Base-by-base conservation (phyloP, 106 monocot genomes). In the Chionographis japonica region DNA sequence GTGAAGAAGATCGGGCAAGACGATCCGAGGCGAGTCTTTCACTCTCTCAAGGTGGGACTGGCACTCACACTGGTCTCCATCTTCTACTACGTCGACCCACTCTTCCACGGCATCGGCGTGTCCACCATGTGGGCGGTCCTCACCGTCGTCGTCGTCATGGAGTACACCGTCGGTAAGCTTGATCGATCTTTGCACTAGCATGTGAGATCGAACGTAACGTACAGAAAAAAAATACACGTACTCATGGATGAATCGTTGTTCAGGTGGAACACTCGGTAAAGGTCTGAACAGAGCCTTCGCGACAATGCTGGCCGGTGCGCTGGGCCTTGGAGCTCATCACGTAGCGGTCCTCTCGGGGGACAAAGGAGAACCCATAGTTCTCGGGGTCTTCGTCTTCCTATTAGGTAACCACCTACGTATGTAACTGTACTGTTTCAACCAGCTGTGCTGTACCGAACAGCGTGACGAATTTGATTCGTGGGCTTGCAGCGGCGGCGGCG, bases 111-210 rank as follows among this genome's bases (percentile, higher is more conserved):
- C 15, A 79, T 85, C 37, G 89, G 85, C 0, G 43, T 61, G 1
- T 83, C 89, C 8, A 37, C 82, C 56, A 79, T 90, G 68, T 90
- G 89, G 85, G 89, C 85, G 0, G 82, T 89, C 37, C 82, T 90
- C 15, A 86, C 89, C 40, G 82, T 83, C 27, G 79, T 85, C 3
- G 76, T 83, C 18, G 83, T 90, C 85, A 82, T 90, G 89, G 89
- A 89, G 53, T 89, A 73, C 27, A 85, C 80, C 14, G 89, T 82
- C 7, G 88, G 88, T 79, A 65, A 12, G 78, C 1, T 27, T 27
- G 27, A 27, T 27, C 27, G 27, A 27, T 27, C 27, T 27, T 27
- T 27, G 27, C 27, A 27, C 1, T 27, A 27, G 27, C 27, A 27
- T 27, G 27, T 27, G 27, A 27, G 27, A 27, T 27, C 27, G 27